Conservation (phyloP, 768 basidiomycete genomes). For the Tulasnella sp. region DNA sequence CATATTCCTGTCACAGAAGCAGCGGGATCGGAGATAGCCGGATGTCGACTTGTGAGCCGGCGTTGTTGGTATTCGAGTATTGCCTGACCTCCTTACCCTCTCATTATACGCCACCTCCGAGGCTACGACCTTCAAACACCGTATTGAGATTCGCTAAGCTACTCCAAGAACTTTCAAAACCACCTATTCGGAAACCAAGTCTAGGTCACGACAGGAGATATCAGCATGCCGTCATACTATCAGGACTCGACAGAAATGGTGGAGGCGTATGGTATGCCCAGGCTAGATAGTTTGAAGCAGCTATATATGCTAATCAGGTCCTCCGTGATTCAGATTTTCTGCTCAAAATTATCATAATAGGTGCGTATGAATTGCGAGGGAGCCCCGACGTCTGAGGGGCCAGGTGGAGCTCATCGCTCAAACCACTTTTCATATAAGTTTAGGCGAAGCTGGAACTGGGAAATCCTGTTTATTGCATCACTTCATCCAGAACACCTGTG, state of each 20-base stretch:
- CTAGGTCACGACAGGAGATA: background rate
- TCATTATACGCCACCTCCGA: background rate
- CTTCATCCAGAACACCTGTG: conserved; percentile 92
- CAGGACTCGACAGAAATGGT: conserved; percentile 83
- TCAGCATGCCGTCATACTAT: conserved; percentile 29
- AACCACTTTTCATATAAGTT: conserved; percentile 3
- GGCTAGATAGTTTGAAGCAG: background rate
- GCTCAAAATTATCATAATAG: conserved; percentile 97
- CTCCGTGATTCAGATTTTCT: conserved; percentile 65
- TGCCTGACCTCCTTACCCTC: background rate
- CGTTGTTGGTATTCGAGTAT: no score
- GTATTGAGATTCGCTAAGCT: background rate
- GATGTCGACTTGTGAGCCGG: no score
- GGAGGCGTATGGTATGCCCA: conserved; percentile 76
- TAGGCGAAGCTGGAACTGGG: conserved; percentile 93
- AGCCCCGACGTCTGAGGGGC: background rate
- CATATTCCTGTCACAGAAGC: no score
- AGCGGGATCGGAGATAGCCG: background rate
- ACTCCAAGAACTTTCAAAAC: background rate
- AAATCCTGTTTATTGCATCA: conserved; percentile 96
- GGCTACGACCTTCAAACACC: background rate
- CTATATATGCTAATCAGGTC: conserved; percentile 6
- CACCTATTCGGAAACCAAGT: background rate
- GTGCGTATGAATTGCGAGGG: conserved; percentile 34
- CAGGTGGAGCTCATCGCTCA: background rate